Percentiles rank a stretch among this genome's conserved stretches.
phyloP scores from a whole-genome alignment of 495 filamentous ascomycete genomes.

The Chaetomium fimeti region DNA sequence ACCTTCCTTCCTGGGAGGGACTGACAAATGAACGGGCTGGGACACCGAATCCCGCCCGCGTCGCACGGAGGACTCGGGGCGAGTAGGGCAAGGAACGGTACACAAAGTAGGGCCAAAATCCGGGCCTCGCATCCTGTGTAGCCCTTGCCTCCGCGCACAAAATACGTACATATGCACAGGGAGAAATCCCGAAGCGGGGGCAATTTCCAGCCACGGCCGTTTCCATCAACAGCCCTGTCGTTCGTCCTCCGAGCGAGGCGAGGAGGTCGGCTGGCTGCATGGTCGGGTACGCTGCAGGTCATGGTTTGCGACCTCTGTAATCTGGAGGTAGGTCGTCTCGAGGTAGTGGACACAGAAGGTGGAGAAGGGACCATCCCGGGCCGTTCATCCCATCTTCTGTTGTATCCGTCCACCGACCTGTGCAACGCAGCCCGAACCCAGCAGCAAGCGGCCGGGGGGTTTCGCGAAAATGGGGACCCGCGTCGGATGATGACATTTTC shows the following conservation, averaged over 20 bases:
- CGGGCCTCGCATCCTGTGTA: background rate
- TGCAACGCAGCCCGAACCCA: background rate
- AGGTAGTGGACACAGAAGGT: background rate
- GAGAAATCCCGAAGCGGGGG: background rate
- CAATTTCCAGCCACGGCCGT: background rate
- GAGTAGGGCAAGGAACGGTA: too few relatives aligned
- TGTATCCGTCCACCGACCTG: background rate
- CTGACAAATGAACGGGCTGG: conserved; percentile 2
- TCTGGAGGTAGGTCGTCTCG: too few relatives aligned
- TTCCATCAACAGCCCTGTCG: background rate
- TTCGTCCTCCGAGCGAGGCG: background rate
- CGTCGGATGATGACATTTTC: too few relatives aligned
- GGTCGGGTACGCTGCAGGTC: too few relatives aligned
- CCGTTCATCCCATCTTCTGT: conserved; percentile 1
- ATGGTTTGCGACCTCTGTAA: too few relatives aligned
- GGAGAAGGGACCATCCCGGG: background rate
- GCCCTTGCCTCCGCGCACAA: too few relatives aligned
- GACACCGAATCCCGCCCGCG: background rate
- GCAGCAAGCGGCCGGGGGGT: too few relatives aligned
- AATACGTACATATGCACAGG: too few relatives aligned
- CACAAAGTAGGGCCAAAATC: background rate
- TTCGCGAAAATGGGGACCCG: too few relatives aligned
- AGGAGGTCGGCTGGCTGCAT: background rate
- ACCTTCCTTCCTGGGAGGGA: background rate
- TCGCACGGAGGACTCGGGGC: background rate